These are phyloP conservation scores for Tubosaeta sp. DNA, from an alignment of 768 basidiomycete genomes.

Conservation along the genomic window DNA sequence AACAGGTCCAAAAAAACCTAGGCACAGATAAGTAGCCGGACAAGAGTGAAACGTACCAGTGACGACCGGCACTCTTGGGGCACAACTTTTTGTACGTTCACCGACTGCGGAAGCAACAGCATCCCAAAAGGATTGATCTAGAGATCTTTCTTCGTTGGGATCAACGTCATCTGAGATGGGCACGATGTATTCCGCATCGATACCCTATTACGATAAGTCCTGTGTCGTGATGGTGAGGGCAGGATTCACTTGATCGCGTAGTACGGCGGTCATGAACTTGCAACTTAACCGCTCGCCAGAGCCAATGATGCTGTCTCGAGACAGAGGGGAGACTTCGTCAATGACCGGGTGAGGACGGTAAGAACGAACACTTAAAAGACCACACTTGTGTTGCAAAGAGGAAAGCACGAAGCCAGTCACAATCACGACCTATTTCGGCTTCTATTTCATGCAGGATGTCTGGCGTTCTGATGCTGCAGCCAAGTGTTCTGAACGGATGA, in stretches of 20 bases:
- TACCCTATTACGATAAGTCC: constrained; percentile 48
- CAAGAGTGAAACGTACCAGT: constrained; percentile 55
- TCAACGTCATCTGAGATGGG: constrained; percentile 60
- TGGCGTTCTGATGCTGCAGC: constrained; percentile 68
- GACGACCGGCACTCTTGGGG: constrained; percentile 83
- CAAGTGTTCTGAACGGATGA: constrained; percentile 83
- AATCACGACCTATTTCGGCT: constrained; percentile 83
- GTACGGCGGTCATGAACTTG: constrained; percentile 85
- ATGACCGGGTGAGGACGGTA: constrained; percentile 54
- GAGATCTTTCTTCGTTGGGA: constrained; percentile 43
- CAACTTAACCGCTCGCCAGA: constrained; percentile 89
- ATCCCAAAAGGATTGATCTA: constrained; percentile 91
- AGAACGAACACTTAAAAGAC: not conserved
- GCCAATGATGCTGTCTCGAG: constrained; percentile 90
- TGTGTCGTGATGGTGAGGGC: not conserved
- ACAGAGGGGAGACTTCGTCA: constrained; percentile 92
- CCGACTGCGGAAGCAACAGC: constrained; percentile 66
- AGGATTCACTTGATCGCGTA: constrained; percentile 73
- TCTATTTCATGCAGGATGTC: constrained; percentile 71
- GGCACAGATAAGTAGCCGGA: not conserved
- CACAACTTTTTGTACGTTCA: constrained; percentile 74
- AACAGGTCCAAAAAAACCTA: constrained; percentile 93
- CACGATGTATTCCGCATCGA: constrained; percentile 94
- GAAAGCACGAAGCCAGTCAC: constrained; percentile 82
- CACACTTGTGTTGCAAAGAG: constrained; percentile 83